Base-by-base conservation (phyloP, 352 stramenopile genomes). In the Halophytophthora polymorphica region DNA sequence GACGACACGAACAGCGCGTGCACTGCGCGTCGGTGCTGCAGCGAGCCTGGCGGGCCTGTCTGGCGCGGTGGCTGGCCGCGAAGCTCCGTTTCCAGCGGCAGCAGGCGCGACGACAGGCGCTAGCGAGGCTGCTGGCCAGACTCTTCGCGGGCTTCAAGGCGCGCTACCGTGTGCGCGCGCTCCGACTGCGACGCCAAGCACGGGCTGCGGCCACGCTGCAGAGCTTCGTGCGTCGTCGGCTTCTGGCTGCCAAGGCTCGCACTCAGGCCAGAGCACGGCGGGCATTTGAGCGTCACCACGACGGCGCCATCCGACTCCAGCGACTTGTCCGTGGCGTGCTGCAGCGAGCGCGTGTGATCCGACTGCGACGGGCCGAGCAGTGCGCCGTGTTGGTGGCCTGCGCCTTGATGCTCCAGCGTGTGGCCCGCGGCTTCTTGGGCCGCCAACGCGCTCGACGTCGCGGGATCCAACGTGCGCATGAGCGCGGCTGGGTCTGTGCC, bases 121-220 rank as follows among this genome's bases (percentile, higher is more conserved):
- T 90, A 3, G 76, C 59, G 18, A 18, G 34, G 4, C 12, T 70
- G 0, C 1, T 77, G 0, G 15, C 39, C 0, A 41, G 77, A 22
- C 39, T 90, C 7, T 86, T 77, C 18, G 42, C 56, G 10, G 79
- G 79, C 2, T 84, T 81, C 31, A 31, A 69, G 31, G 73, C 69
- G 15, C 67, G 79, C 3, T 71, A 80, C 42, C 61, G 54, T 1
- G 69, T 80, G n/a, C 69, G 72, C 7, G 42, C 48, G 6, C 46
- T 83, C 6, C 54, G 69, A 3, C 18, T 81, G 2, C 61, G 36
- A 2, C 66, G 65, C 21, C 50, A 73, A 42, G 29, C 39, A 7
- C 25, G 52, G 0, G 74, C 72, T 15, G 69, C 58, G 0, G 70
- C 74, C 18, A 66, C 58, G 0, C 54, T 88, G 1, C 74, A 90